Evolutionary conservation across 768 basidiomycete species (phyloP).

Genomic region (Russula sp.): DNA sequence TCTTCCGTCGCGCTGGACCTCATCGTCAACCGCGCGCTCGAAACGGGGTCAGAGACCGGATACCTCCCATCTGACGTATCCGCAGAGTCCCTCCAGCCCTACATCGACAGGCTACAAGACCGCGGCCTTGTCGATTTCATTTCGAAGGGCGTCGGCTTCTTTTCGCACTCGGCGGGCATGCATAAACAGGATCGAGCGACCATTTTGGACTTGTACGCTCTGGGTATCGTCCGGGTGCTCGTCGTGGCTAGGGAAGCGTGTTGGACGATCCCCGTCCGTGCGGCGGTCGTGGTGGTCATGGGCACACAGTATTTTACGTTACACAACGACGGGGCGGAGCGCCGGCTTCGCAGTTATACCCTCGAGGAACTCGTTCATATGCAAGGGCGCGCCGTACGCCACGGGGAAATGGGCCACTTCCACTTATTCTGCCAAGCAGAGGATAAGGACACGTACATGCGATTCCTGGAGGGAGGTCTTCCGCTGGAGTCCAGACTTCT

Average conservation of each 20-base stretch:
- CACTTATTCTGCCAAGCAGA: conserved; percentile 89
- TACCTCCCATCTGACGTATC: conserved; percentile 56
- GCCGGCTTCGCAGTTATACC: conserved; percentile 75
- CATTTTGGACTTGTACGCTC: conserved; percentile 76
- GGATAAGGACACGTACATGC: conserved; percentile 72
- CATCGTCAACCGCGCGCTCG: conserved; percentile 81
- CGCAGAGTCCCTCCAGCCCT: conserved; percentile 55
- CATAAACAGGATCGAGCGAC: conserved; percentile 62
- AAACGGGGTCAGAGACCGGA: conserved; percentile 63
- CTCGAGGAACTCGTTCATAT: conserved; percentile 83
- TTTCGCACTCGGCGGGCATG: conserved; percentile 67
- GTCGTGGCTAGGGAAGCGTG: conserved; percentile 80
- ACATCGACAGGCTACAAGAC: conserved; percentile 60
- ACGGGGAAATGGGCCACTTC: conserved; percentile 58
- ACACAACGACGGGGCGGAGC: conserved; percentile 48
- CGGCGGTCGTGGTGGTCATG: conserved; percentile 81
- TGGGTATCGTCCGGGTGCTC: conserved; percentile 76
- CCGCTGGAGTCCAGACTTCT: conserved; percentile 82
- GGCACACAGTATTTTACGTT: conserved; percentile 80
- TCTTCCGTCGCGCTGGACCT: conserved; percentile 72
- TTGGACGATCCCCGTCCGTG: conserved; percentile 86
- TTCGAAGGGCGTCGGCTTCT: conserved; percentile 84
- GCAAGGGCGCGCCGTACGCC: conserved; percentile 80
- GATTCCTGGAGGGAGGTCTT: conserved; percentile 84
- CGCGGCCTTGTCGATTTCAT: conserved; percentile 63